Conservation (phyloP, 139 green algal species). For the Edaphochlamys debaryana region DNA sequence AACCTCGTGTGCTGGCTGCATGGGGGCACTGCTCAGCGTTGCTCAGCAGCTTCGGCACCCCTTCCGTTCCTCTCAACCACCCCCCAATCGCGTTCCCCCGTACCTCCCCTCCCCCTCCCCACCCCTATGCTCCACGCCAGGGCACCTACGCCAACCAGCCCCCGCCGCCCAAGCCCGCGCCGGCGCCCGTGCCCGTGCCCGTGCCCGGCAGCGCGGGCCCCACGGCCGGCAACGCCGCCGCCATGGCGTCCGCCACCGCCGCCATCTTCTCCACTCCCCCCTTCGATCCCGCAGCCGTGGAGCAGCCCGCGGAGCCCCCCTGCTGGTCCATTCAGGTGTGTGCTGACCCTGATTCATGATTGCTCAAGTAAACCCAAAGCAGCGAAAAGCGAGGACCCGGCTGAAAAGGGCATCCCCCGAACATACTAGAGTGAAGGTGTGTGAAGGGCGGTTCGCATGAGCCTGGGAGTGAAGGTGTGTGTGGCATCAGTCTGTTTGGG, state of each 20-base stretch:
- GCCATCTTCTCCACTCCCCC: constrained; percentile 2
- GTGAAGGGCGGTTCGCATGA: too few species aligned
- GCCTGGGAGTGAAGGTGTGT: too few species aligned
- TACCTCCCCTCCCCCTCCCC: not conserved
- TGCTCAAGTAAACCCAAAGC: too few species aligned
- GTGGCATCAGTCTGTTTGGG: too few species aligned
- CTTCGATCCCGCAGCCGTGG: not conserved
- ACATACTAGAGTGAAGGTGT: too few species aligned
- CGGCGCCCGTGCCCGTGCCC: not conserved
- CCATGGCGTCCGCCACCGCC: not conserved
- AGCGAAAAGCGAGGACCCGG: not conserved
- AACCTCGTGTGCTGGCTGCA: too few species aligned
- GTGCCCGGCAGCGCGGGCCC: too few species aligned
- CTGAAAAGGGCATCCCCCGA: too few species aligned
- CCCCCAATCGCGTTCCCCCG: not conserved
- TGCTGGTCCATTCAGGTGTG: not conserved
- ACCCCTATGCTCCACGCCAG: not conserved
- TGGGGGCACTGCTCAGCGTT: too few species aligned
- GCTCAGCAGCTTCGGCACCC: too few species aligned
- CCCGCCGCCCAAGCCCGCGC: not conserved
- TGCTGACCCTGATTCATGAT: too few species aligned
- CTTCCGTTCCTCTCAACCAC: not conserved
- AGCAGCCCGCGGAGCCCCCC: not conserved
- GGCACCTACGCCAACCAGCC: not conserved
- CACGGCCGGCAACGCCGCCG: not conserved